phyloP scores from a whole-genome alignment of 306 rosid genomes.

The Cicer yamashitae region DNA sequence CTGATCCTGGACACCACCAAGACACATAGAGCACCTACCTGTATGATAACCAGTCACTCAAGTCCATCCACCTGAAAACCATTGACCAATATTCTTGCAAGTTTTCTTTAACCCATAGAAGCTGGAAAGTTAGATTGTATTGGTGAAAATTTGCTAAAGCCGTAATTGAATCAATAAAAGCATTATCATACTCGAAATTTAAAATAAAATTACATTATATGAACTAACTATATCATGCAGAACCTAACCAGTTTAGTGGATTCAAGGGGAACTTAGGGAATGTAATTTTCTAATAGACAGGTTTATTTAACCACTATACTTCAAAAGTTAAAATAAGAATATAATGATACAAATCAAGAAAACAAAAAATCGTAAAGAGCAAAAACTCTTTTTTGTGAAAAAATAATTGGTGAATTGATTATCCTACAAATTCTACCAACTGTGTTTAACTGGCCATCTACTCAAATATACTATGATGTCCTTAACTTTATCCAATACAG shows the following conservation, averaged over 20 bases:
- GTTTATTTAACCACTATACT: slow-evolving; percentile 30
- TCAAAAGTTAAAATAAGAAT: slow-evolving; percentile 35
- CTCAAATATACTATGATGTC: slow-evolving; percentile 36
- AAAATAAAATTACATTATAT: slow-evolving; percentile 16
- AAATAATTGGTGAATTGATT: slow-evolving; percentile 5
- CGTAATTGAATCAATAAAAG: slow-evolving; percentile 21
- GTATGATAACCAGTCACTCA: slow-evolving; percentile 99
- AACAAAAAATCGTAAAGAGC: slow-evolving; percentile 21
- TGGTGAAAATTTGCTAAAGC: slow-evolving; percentile 39
- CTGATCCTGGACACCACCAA: slow-evolving; percentile 33
- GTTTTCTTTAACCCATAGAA: slow-evolving; percentile 97
- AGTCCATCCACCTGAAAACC: slow-evolving; percentile 99
- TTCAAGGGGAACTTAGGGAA: slow-evolving; percentile 14
- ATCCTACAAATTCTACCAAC: slow-evolving; percentile 30
- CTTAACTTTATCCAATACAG: slow-evolving; percentile 36
- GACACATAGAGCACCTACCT: slow-evolving; percentile 74
- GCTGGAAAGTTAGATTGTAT: slow-evolving; percentile 62
- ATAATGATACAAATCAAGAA: slow-evolving; percentile 1
- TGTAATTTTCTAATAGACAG: slow-evolving; percentile 16
- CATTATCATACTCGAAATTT: slow-evolving; percentile 26
- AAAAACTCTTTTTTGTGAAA: not conserved
- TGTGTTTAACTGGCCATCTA: not conserved
- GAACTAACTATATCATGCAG: slow-evolving; percentile 18
- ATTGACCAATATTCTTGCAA: slow-evolving; percentile 92
- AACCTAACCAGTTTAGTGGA: slow-evolving; percentile 24